Evolutionary conservation across 2,329 filamentous ascomycete species (phyloP), one percentile per base, ranked within the genome.

Genomic region (Claviceps paspali): DNA sequence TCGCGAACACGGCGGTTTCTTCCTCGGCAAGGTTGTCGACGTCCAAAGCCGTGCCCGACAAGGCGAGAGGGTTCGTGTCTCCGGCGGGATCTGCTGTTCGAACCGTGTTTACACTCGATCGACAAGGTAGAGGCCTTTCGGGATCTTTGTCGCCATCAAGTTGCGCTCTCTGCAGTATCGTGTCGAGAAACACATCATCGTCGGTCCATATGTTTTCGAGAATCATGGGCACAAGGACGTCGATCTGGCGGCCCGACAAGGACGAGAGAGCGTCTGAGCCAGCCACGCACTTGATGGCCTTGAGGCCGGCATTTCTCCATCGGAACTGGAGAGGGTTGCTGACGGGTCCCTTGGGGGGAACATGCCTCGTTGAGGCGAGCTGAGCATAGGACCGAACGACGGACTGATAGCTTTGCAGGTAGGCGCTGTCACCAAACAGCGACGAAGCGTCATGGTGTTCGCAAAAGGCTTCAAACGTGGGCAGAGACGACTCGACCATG

Each of bases 21-120:
- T 94, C 79, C 57, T 96, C 87, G 2, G 85, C 87, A 42, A 91
- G 64, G 54, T 80, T 84, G 58, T 96, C 91, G 19, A 85, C 85
- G 52, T 95, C 88, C 18, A 79, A 79, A 1, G 83, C 82, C 0
- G 84, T 85, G 38, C 80, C 83, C 1, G 81, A 74, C n/a, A 85
- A 72, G 18, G 82, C 81, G 30, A 82, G 70, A 5, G 71, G 70
- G 43, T 82, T 82, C 5, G 76, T 70, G 29, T 78, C 73, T 35
- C 64, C 66, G 1, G 59, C 60, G 1, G 82, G 82, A 18, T 78
- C 73, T 38, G 60, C 61, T 0, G 76, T 77, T 33, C 73, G 70
- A 7, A 85, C 79, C 0, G 86, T 92, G 15, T 82, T 79, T 32
- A 82, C 70, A 58, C 88, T 95, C 48, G 78, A 78, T 42, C 86